Conservation (phyloP, 768 basidiomycete species). For the Termitomyces bulborhizus region DNA sequence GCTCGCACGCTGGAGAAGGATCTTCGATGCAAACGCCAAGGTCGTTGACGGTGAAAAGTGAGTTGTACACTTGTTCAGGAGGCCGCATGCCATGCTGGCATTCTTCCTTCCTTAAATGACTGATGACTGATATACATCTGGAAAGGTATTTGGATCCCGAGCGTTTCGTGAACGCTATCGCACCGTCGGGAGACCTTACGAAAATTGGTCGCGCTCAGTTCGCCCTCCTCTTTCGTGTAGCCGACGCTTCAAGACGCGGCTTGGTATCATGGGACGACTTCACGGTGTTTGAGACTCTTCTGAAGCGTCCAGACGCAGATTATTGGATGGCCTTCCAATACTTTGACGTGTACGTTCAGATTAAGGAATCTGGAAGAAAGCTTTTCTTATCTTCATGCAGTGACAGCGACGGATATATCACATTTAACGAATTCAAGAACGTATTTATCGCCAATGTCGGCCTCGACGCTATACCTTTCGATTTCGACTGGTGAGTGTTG, state of each 20-base stretch:
- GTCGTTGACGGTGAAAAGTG: conserved; percentile 78
- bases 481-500: conserved; percentile 76
- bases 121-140: conserved; percentile 10
- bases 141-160: conserved; percentile 79
- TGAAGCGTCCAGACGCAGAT: conserved; percentile 94
- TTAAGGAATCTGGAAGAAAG: not conserved
- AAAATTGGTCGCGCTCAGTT: conserved; percentile 88
- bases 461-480: conserved; percentile 82
- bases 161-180: conserved; percentile 93
- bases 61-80: conserved; percentile 22
- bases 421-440: conserved; percentile 91
- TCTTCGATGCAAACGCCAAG: conserved; percentile 82
- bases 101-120: not conserved
- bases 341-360: conserved; percentile 75
- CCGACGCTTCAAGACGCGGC: conserved; percentile 70
- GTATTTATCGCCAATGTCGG: conserved; percentile 81
- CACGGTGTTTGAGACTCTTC: conserved; percentile 85
- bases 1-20: conserved; percentile 81
- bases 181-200: conserved; percentile 76
- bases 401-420: conserved; percentile 88
- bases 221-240: conserved; percentile 84
- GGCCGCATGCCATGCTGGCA: conserved; percentile 8
- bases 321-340: conserved; percentile 96
- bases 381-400: conserved; percentile 31
- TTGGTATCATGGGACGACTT: conserved; percentile 95